Conservation (phyloP, 2,329 filamentous ascomycete species). For the Claviceps digitariae region DNA sequence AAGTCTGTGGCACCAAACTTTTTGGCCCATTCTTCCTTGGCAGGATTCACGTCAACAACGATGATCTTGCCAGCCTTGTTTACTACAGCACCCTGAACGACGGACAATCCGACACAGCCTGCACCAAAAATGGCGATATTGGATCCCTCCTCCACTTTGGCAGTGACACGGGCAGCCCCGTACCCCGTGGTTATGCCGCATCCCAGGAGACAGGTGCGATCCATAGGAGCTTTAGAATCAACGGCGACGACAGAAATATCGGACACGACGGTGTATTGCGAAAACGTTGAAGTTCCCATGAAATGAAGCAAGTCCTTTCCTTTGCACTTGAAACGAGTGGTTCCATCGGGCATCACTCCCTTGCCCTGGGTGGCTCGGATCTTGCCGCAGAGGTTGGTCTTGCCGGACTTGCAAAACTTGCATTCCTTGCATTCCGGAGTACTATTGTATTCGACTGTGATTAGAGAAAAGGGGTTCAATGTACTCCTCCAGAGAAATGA, state of each 20-base stretch:
- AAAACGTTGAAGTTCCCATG: slow-evolving; percentile 98
- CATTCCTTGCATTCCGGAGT: slow-evolving; percentile 95
- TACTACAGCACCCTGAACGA: slow-evolving; percentile 84
- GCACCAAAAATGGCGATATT: slow-evolving; percentile 90
- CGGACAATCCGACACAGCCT: slow-evolving; percentile 87
- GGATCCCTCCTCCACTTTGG: slow-evolving; percentile 78
- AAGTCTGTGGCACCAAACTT: slow-evolving; percentile 97
- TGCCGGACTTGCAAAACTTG: slow-evolving; percentile 99
- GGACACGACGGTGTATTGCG: slow-evolving; percentile 95
- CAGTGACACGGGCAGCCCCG: slow-evolving; percentile 87
- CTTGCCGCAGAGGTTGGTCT: slow-evolving; percentile 98
- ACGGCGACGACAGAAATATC: slow-evolving; percentile 97
- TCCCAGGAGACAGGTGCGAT: slow-evolving; percentile 88
- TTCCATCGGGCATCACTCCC: slow-evolving; percentile 95
- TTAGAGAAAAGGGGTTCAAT: not conserved
- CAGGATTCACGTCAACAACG: slow-evolving; percentile 63
- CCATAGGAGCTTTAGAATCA: slow-evolving; percentile 80
- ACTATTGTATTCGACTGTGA: slow-evolving; percentile 29
- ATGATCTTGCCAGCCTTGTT: slow-evolving; percentile 72
- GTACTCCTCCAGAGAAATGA: not conserved
- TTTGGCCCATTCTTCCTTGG: slow-evolving; percentile 80
- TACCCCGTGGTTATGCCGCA: slow-evolving; percentile 99
- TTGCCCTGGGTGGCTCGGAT: slow-evolving; percentile 93
- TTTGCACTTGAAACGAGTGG: slow-evolving; percentile 85
- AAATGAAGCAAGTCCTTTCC: slow-evolving; percentile 95